Base-by-base conservation (phyloP, 352 stramenopile genomes). In the Phytophthora ohioensis region DNA sequence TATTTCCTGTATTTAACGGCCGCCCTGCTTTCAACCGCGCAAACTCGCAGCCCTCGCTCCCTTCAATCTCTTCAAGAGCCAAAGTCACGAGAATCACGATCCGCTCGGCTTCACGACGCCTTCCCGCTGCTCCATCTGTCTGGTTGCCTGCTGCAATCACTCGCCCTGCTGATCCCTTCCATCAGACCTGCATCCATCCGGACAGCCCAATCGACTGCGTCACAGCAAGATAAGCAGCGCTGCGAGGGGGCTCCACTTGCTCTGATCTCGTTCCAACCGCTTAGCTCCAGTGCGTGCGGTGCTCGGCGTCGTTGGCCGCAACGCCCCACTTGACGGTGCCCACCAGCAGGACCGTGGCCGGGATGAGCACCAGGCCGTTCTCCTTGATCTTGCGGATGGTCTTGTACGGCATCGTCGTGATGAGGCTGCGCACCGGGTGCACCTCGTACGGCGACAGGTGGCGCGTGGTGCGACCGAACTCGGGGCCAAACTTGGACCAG, bases 281-380 rank as follows among this genome's bases (percentile, higher is more conserved):
- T 69, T 92, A 94, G 68, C 79, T 85, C 85, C 87, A 93, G 82
- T 94, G 87, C 41, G 81, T 73, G 62, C 87, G 87, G 79, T 94
- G 87, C 65, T 92, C 75, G 45, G 85, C 81, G 53, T 94, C 87
- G 78, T 94, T 94, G 66, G 84, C 84, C 32, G 80, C 69, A 59
- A 87, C 39, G 45, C 76, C 85, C 87, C 87, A 94, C 73, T 91
- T 84, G 73, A 93, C 70, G 52, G 84, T 93, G 48, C 84, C 85
- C 45, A 91, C 80, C 12, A 93, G 72, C 57, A 93, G 69, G 36
- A 91, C 27, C 27, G 76, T 66, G 64, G 81, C 78, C 32, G 87
- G 87, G 53, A 94, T 84, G 39, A 94, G 80, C 65, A 92, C 67
- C 38, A 82, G 65, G 54, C 79, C 85, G 75, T 94, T 94, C 76